Conservation (phyloP, 352 stramenopile species). For the Bremia lactucae region DNA sequence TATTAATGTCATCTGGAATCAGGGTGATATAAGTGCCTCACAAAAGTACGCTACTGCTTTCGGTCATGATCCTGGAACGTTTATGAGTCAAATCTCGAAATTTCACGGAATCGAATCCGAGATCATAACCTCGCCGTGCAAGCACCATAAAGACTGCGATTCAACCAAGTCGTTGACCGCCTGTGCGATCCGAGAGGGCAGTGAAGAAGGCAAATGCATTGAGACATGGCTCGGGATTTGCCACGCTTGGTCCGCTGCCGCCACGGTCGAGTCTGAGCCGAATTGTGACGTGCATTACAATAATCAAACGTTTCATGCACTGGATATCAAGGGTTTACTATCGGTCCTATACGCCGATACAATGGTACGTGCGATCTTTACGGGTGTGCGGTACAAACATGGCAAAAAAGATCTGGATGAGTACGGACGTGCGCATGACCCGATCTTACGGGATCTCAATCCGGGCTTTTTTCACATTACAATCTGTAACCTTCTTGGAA, state of each 20-base stretch:
- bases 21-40: not conserved
- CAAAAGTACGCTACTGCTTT: slow-evolving; percentile 1
- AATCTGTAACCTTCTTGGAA: slow-evolving; percentile 24
- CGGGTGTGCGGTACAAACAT: slow-evolving; percentile 10
- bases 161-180: not conserved
- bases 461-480: slow-evolving; percentile 25
- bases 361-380: slow-evolving; percentile 15
- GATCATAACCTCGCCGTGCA: no score
- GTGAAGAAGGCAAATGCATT: slow-evolving; percentile 17
- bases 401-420: slow-evolving; percentile 13
- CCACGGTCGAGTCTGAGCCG: slow-evolving; percentile 22
- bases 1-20: not conserved
- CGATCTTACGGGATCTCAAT: slow-evolving; percentile 13
- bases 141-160: no score
- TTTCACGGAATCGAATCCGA: not conserved
- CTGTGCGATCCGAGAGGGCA: slow-evolving; percentile 13
- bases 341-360: slow-evolving; percentile 19
- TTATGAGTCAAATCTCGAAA: not conserved
- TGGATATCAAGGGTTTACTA: slow-evolving; percentile 22
- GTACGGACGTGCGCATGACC: slow-evolving; percentile 21
- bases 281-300: slow-evolving; percentile 21
- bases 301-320: slow-evolving; percentile 18
- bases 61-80: not conserved
- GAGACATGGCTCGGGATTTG: slow-evolving; percentile 27
- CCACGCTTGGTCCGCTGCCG: slow-evolving; percentile 22